Conservation (phyloP, 495 filamentous ascomycete genomes). For the Neurospora sublineolata region DNA sequence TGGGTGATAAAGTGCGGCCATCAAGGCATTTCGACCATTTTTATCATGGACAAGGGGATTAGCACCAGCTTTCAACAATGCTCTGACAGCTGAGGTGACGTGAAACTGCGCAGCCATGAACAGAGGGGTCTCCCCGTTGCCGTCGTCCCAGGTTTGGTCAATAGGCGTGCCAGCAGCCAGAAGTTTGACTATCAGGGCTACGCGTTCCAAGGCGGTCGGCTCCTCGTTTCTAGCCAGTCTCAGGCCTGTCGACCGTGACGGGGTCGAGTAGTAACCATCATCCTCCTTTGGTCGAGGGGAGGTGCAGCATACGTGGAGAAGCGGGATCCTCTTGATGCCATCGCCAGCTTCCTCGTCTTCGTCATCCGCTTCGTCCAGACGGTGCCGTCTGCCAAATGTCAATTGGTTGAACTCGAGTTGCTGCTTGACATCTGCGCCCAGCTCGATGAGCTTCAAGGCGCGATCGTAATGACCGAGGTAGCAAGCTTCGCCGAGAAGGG, state of each 20-base stretch:
- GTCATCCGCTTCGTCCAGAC: not conserved
- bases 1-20: not conserved
- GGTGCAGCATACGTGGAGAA: not conserved
- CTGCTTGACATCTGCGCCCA: slow-evolving; percentile 5
- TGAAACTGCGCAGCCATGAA: not conserved
- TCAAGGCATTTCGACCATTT: not conserved
- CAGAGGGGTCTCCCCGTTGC: not conserved
- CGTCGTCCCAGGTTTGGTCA: not conserved
- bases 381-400: not conserved
- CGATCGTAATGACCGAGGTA: slow-evolving; percentile 4
- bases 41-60: not conserved
- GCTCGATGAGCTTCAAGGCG: slow-evolving; percentile 3
- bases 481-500: slow-evolving; percentile 4
- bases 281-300: not conserved
- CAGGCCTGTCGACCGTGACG: not conserved
- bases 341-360: not conserved
- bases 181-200: not conserved
- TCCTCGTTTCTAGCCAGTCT: not conserved
- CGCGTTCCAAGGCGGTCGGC: not conserved
- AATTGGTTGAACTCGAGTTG: not conserved
- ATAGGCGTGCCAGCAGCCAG: not conserved
- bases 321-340: not conserved
- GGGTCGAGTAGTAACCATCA: not conserved
- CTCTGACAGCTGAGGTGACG: not conserved
- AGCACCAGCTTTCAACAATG: not conserved